A percentile compares a stretch with the other conserved stretches of the same genome.
Evolutionary conservation across 2,329 filamentous ascomycete genomes (phyloP).

Genomic region (Pseudogymnoascus sp.): DNA sequence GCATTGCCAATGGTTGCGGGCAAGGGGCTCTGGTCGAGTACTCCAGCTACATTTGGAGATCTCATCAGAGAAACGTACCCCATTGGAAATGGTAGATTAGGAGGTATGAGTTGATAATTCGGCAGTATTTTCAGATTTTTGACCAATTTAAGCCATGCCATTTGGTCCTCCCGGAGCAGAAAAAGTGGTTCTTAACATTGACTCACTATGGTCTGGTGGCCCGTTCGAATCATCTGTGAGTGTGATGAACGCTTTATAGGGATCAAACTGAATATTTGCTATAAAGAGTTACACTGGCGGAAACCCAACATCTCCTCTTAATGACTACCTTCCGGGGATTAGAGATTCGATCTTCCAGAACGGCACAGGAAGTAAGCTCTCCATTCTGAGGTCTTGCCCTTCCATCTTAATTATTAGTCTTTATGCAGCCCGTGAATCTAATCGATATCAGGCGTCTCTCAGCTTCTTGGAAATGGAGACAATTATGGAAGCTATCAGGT

Average conservation of each 20-base stretch:
- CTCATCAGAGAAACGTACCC: conserved; percentile 36
- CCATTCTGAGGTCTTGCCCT: background rate
- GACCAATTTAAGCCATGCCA: conserved; percentile 30
- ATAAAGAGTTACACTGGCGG: conserved; percentile 39
- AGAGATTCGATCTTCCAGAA: conserved; percentile 42
- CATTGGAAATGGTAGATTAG: conserved; percentile 43
- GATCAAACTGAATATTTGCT: background rate
- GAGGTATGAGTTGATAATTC: conserved; percentile 26
- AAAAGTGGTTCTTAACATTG: conserved; percentile 39
- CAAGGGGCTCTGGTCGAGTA: conserved; percentile 8
- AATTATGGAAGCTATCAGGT: conserved; percentile 42
- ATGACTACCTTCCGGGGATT: conserved; percentile 34
- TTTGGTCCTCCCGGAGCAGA: conserved; percentile 38
- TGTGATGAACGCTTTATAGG: background rate
- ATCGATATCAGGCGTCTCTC: conserved; percentile 26
- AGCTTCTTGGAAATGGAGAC: conserved; percentile 33
- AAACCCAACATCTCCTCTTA: conserved; percentile 34
- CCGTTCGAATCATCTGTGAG: conserved; percentile 38
- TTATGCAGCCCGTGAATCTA: conserved; percentile 3
- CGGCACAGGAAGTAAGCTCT: conserved; percentile 37
- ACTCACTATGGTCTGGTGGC: conserved; percentile 44
- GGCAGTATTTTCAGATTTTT: background rate
- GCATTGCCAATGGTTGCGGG: background rate
- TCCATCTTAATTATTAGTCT: background rate
- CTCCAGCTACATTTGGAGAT: conserved; percentile 16